These are phyloP conservation scores for Colletotrichum trifolii DNA, from an alignment of 2,329 filamentous ascomycete genomes.

Conservation along the genomic window DNA sequence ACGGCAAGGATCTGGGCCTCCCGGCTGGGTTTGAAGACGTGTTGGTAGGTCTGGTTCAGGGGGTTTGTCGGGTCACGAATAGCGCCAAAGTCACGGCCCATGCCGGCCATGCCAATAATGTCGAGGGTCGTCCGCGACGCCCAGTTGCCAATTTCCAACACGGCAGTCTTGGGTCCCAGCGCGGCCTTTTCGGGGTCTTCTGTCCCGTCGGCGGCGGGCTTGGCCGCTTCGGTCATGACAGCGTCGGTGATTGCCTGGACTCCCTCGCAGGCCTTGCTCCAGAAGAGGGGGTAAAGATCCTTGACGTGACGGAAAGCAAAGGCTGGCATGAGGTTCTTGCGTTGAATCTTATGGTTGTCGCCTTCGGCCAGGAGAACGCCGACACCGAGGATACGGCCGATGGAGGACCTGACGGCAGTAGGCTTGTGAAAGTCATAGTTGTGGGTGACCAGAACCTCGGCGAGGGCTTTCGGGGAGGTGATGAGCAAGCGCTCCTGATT, in stretches of 20 bases:
- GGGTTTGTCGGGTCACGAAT: constrained; percentile 69
- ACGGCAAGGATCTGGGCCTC: constrained; percentile 67
- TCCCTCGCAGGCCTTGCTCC: constrained; percentile 78
- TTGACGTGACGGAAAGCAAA: constrained; percentile 91
- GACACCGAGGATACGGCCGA: constrained; percentile 74
- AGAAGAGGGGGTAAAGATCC: constrained; percentile 85
- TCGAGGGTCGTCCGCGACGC: constrained; percentile 76
- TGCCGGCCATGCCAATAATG: constrained; percentile 78
- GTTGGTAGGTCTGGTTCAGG: constrained; percentile 67
- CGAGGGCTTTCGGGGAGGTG: constrained; percentile 71
- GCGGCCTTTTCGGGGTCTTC: constrained; percentile 41
- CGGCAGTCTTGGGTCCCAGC: constrained; percentile 45
- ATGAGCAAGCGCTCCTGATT: constrained; percentile 73
- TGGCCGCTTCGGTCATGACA: constrained; percentile 42
- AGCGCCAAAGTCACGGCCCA: constrained; percentile 77
- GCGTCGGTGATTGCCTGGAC: constrained; percentile 69
- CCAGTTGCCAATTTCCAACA: constrained; percentile 69
- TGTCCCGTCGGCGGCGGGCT: constrained; percentile 42
- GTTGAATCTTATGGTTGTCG: constrained; percentile 86
- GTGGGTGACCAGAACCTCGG: constrained; percentile 75
- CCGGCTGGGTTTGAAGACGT: constrained; percentile 63
- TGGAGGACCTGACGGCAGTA: constrained; percentile 58
- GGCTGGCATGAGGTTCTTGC: constrained; percentile 82
- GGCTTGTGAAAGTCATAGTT: constrained; percentile 79
- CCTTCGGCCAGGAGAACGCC: constrained; percentile 86